These are phyloP conservation scores for Boletus sensibilis DNA, from an alignment of 768 basidiomycete species.

Conservation along the genomic window DNA sequence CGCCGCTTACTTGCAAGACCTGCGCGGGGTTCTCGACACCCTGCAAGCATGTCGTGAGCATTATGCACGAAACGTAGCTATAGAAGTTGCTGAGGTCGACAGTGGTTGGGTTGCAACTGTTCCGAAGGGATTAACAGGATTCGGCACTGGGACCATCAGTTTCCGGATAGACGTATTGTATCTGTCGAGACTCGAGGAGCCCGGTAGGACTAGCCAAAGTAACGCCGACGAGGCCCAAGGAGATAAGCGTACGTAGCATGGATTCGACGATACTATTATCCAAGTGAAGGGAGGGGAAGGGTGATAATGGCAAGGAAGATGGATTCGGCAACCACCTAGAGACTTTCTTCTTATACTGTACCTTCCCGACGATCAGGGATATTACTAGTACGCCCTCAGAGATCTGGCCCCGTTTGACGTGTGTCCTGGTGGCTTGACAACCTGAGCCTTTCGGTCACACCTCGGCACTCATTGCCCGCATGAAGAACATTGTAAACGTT, in stretches of 20 bases:
- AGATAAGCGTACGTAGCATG: constrained; percentile 1
- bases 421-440: neutral
- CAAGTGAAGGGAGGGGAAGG: neutral
- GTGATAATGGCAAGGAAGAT: neutral
- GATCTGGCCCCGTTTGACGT: no score
- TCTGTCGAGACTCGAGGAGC: constrained; percentile 13
- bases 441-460: neutral
- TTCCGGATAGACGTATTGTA: constrained; percentile 1
- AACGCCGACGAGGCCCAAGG: constrained; percentile 1
- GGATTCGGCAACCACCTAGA: neutral
- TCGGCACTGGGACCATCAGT: neutral
- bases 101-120: constrained; percentile 19
- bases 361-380: no score
- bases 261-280: neutral
- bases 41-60: constrained; percentile 17
- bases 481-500: neutral
- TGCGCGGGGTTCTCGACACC: constrained; percentile 1
- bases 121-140: constrained; percentile 19
- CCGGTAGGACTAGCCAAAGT: neutral
- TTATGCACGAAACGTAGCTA: constrained; percentile 18
- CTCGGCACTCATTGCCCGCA: neutral
- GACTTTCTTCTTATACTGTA: neutral
- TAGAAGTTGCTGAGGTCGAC: constrained; percentile 21
- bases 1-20: constrained; percentile 4
- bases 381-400: no score